Evolutionary conservation across 2,329 filamentous ascomycete genomes (phyloP), one percentile per base, ranked within the genome.

Genomic region (Zymoseptoria passerinii): DNA sequence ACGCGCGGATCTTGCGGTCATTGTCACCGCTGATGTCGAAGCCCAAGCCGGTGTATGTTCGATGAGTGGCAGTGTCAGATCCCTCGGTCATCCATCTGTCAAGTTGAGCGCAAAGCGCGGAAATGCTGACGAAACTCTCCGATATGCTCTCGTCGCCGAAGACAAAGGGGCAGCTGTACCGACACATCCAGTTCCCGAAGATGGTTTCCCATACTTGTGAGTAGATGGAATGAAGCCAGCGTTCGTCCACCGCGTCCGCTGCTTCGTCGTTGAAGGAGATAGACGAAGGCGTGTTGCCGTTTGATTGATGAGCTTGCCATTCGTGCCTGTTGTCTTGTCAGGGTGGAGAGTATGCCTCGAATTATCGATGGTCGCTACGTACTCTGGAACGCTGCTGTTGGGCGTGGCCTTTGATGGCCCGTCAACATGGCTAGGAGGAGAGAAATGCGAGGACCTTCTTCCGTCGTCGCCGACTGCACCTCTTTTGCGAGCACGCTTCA

Each of bases 71-170:
- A 6, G 55, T 53, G 13, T 55, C 58, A 18, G 23, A 48, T 3
- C 29, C 48, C 19, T 35, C 48, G 44, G 48, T 54, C 58, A 59
- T 59, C 58, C 54, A 59, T n/a, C 48, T 48, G 48, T 59, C 58
- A 3, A 59, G 54, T 19, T 59, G 58, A n/a, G 44, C 52, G 16
- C 58, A 59, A n/a, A 59, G 54, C 9, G 51, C 18, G 19, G 54
- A 50, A 13, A 59, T 59, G 51, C 58, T 59, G 13, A 57, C 28
- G 44, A 51, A 54, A n/a, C 54, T 52, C 27, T 59, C 58, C 9
- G 58, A 53, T 23, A 59, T 52, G 18, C 44, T 59, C 23, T 59
- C 58, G 48, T 59, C 58, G 40, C 58, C 58, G 54, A 59, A 59
- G 54, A 54, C 44, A 28, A 58, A 55, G 18, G 53, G 57, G n/a